Conservation (phyloP, 345 rosid genomes). For the Dipteronia sinensis region DNA sequence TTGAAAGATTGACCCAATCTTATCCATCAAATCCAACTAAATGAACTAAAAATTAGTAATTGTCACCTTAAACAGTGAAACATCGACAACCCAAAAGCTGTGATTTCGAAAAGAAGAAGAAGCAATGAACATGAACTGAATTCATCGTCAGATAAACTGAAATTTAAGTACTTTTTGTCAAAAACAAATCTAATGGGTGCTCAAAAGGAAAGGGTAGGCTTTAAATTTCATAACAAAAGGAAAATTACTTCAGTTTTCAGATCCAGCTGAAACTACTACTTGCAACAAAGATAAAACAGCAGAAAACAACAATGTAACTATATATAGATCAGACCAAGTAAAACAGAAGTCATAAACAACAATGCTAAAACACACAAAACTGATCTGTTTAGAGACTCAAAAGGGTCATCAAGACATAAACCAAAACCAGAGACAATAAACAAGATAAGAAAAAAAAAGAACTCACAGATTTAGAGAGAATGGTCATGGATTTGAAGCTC, state of each 20-base stretch:
- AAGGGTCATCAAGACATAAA: no score
- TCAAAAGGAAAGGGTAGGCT: slow-evolving; percentile 2
- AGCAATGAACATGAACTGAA: background rate
- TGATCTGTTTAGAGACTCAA: no score
- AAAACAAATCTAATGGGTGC: background rate
- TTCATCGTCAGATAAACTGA: slow-evolving; percentile 12
- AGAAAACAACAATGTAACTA: background rate
- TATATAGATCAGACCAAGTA: background rate
- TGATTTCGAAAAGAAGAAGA: background rate
- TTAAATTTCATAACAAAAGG: slow-evolving; percentile 10
- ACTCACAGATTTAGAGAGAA: slow-evolving; percentile 42
- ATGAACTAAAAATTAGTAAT: background rate
- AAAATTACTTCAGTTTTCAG: slow-evolving; percentile 38
- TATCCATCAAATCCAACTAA: background rate
- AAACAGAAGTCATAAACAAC: background rate
- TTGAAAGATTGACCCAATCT: background rate
- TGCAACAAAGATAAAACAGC: background rate
- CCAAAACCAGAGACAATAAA: no score
- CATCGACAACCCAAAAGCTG: background rate
- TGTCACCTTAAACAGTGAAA: slow-evolving; percentile 6
- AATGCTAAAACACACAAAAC: background rate
- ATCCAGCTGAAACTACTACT: slow-evolving; percentile 30
- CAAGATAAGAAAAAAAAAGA: background rate
- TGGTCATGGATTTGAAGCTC: slow-evolving; percentile 23
- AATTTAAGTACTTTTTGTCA: slow-evolving; percentile 2